Evolutionary conservation across 352 stramenopile species (phyloP).

Genomic region (Globisporangium takayamanum): DNA sequence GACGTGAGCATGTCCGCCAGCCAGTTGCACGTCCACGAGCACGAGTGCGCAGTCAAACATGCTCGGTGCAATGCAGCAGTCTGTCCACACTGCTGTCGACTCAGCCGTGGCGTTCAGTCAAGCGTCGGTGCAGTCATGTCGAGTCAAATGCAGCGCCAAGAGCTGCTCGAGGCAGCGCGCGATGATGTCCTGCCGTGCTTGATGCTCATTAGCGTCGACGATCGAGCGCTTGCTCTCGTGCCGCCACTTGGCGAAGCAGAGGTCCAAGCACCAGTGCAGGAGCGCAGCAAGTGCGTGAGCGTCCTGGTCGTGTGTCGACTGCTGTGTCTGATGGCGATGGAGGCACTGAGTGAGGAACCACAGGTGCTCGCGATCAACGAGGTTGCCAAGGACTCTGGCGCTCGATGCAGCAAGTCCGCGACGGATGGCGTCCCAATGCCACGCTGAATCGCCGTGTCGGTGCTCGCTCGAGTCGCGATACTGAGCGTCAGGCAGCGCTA

Average conservation of each 20-base stretch:
- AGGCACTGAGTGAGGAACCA: slow-evolving; percentile 13
- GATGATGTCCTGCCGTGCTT: not conserved
- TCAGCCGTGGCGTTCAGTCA: not conserved
- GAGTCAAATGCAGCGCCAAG: not conserved
- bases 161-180: not conserved
- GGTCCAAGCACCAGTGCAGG: not conserved
- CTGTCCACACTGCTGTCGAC: slow-evolving; percentile 9
- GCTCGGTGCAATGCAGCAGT: slow-evolving; percentile 9
- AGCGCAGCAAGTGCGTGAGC: not conserved
- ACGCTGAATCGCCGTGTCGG: not conserved
- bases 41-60: slow-evolving; percentile 25
- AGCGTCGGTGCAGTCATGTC: not conserved
- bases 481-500: not conserved
- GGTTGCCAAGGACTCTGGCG: not conserved
- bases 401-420: not conserved
- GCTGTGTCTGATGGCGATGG: not conserved
- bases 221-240: not conserved
- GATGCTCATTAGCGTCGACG: not conserved
- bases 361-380: slow-evolving; percentile 23
- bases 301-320: not conserved
- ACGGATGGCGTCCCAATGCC: not conserved
- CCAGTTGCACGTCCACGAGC: slow-evolving; percentile 14
- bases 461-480: not conserved
- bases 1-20: not conserved
- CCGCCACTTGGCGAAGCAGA: slow-evolving; percentile 1